phyloP scores from a whole-genome alignment of 495 filamentous ascomycete genomes.

The Penicillium cosmopolitanum region DNA sequence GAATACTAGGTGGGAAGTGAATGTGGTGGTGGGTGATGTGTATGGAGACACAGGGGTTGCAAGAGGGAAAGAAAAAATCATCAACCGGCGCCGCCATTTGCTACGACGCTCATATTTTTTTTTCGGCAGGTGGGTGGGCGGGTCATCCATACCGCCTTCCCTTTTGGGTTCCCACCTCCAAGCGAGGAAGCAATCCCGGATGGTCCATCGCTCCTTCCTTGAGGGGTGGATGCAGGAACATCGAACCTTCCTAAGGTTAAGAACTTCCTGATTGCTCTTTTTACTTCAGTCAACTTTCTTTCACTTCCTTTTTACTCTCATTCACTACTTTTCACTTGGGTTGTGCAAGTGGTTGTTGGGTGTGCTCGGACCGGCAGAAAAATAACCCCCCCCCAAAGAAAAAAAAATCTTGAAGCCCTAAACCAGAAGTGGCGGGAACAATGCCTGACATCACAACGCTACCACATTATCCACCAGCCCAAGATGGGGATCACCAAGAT shows the following conservation, averaged over 20 bases:
- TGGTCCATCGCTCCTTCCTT: slow-evolving; percentile 9
- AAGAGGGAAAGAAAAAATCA: slow-evolving; percentile 40
- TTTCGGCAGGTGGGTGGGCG: slow-evolving; percentile 17
- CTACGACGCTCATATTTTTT: slow-evolving; percentile 49
- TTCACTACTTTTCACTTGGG: too few species aligned
- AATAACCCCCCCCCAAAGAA: too few species aligned
- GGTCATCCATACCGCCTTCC: slow-evolving; percentile 26
- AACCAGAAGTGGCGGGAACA: slow-evolving; percentile 19
- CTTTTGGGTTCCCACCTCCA: slow-evolving; percentile 8
- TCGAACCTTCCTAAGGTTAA: not conserved
- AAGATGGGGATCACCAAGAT: slow-evolving; percentile 19
- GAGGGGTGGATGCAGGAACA: not conserved
- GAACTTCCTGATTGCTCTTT: not conserved
- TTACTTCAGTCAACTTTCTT: not conserved
- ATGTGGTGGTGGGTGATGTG: slow-evolving; percentile 34
- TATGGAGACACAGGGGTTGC: slow-evolving; percentile 42
- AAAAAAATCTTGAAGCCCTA: slow-evolving; percentile 35
- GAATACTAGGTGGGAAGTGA: slow-evolving; percentile 32
- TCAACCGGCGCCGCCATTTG: slow-evolving; percentile 29
- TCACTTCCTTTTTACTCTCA: too few species aligned
- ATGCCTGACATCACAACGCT: slow-evolving; percentile 41
- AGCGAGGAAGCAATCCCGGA: slow-evolving; percentile 17
- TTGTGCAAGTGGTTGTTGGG: not conserved
- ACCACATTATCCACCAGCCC: slow-evolving; percentile 24
- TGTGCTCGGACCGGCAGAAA: slow-evolving; percentile 17